These are phyloP conservation scores for Elongisporangium undulatum DNA, from an alignment of 352 stramenopile species.

Conservation along the genomic window DNA sequence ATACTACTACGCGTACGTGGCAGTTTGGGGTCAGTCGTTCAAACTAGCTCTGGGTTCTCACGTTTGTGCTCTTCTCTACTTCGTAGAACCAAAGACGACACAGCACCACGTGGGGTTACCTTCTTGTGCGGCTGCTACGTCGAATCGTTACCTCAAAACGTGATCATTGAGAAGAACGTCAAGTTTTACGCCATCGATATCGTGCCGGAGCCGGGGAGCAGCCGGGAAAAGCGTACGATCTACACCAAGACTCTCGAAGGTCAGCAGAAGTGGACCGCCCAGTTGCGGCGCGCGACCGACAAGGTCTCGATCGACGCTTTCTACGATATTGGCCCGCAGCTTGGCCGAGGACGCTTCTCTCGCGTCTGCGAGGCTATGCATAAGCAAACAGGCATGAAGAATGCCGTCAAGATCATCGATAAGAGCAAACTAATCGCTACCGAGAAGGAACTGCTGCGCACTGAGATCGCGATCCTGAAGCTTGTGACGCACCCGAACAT, in stretches of 20 bases:
- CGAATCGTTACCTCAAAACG: conserved; percentile 43
- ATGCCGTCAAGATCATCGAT: conserved; percentile 93
- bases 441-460: conserved; percentile 89
- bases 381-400: conserved; percentile 54
- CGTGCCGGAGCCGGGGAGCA: conserved; percentile 55
- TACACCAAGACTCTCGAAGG: conserved; percentile 78
- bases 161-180: conserved; percentile 69
- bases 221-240: conserved; percentile 73
- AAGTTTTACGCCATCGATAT: conserved; percentile 90
- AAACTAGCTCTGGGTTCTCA: not conserved
- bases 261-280: conserved; percentile 70
- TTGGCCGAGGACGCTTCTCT: conserved; percentile 88
- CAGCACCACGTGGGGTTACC: conserved; percentile 63
- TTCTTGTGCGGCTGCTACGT: conserved; percentile 84
- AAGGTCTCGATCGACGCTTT: conserved; percentile 88
- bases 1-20: conserved; percentile 78
- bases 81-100: conserved; percentile 61
- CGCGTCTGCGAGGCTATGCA: conserved; percentile 80
- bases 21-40: not conserved
- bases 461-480: conserved; percentile 93
- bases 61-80: not conserved
- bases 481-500: conserved; percentile 90
- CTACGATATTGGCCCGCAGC: conserved; percentile 85
- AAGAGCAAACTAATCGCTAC: conserved; percentile 84
- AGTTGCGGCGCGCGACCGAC: conserved; percentile 76